phyloP scores from a whole-genome alignment of 192 early-diverging fungal genomes.

The Backusella liffmaniae region DNA sequence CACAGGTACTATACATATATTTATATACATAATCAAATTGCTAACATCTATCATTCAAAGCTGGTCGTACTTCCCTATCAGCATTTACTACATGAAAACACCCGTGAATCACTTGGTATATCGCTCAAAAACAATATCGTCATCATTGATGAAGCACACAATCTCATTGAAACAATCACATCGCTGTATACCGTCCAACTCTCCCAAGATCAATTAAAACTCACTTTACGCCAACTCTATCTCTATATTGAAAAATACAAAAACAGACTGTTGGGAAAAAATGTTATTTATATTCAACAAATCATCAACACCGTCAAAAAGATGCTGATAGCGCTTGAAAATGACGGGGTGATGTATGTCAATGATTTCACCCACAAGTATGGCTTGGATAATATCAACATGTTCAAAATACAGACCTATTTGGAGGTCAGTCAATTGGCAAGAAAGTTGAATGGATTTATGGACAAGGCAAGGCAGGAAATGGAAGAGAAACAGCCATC shows the following conservation, averaged over 20 bases:
- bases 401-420: conserved; percentile 74
- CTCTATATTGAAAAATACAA: conserved; percentile 72
- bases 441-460: conserved; percentile 61
- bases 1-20: conserved; percentile 40
- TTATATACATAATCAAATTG: background rate
- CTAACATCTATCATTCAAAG: conserved; percentile 24
- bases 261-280: conserved; percentile 64
- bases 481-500: background rate
- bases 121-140: conserved; percentile 71
- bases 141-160: conserved; percentile 84
- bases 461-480: conserved; percentile 34
- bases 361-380: conserved; percentile 71
- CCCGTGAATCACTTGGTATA: conserved; percentile 75
- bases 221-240: conserved; percentile 55
- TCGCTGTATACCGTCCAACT: conserved; percentile 67
- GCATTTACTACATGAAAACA: conserved; percentile 69
- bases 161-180: conserved; percentile 72
- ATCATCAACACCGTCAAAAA: conserved; percentile 62
- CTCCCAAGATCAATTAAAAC: conserved; percentile 44
- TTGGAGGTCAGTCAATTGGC: conserved; percentile 68
- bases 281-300: conserved; percentile 76
- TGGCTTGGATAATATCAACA: conserved; percentile 77
- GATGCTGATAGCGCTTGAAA: conserved; percentile 31
- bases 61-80: conserved; percentile 91
- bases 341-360: conserved; percentile 45